Evolutionary conservation across 2,329 filamentous ascomycete genomes (phyloP).

Genomic region (Aureobasidium sp.): DNA sequence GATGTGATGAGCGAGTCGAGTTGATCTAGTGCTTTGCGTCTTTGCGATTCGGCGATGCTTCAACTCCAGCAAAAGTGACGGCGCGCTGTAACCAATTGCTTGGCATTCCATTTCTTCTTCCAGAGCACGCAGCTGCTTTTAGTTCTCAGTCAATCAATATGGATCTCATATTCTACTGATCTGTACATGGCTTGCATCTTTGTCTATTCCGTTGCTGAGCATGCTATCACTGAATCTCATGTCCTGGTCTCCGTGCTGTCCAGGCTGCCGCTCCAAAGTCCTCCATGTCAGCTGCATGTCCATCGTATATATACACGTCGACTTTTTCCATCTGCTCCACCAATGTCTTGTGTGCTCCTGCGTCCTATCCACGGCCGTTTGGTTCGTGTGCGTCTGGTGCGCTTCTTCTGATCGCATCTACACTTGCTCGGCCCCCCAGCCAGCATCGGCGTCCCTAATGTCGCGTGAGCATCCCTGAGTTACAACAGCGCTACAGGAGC

Average conservation of each 20-base stretch:
- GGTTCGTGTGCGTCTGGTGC: background rate
- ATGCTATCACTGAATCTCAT: background rate
- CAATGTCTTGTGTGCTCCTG: background rate
- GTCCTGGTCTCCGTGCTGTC: background rate
- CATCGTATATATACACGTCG: background rate
- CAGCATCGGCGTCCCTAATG: slow-evolving; percentile 40
- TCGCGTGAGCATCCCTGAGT: background rate
- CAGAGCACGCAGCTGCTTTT: too few relatives aligned
- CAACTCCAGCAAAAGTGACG: background rate
- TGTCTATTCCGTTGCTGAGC: background rate
- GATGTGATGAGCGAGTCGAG: background rate
- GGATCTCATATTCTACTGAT: background rate
- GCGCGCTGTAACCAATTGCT: background rate
- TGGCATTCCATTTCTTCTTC: background rate
- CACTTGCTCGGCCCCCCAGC: slow-evolving; percentile 47
- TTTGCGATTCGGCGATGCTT: background rate
- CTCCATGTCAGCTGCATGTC: background rate
- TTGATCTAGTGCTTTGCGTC: background rate
- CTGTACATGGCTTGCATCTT: background rate
- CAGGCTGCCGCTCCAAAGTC: background rate
- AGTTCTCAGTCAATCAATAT: too few relatives aligned
- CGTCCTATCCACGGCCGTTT: background rate
- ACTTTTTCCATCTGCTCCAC: background rate
- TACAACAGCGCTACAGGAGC: background rate
- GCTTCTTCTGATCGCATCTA: slow-evolving; percentile 23